Conservation (phyloP, 441 rosid species). For the Cnidoscolus chayamansa region DNA sequence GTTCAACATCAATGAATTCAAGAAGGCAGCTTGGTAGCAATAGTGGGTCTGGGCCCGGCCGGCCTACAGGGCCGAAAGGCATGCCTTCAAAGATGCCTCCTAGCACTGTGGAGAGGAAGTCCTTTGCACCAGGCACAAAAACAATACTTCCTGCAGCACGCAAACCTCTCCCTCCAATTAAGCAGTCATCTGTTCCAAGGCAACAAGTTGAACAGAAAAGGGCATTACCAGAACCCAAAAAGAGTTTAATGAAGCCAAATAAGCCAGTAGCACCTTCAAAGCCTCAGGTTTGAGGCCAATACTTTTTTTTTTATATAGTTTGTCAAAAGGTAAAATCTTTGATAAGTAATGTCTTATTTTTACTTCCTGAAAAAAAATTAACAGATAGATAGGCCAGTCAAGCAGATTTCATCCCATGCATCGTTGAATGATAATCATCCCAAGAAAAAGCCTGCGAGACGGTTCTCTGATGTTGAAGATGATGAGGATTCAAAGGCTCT, state of each 20-base stretch:
- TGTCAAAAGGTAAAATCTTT: neutral
- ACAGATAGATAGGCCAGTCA: constrained; percentile 28
- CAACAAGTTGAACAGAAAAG: constrained; percentile 50
- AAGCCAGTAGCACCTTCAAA: constrained; percentile 41
- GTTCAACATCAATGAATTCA: constrained; percentile 31
- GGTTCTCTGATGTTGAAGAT: constrained; percentile 30
- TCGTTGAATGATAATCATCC: constrained; percentile 37
- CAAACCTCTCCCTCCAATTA: constrained; percentile 46
- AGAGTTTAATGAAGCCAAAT: constrained; percentile 37
- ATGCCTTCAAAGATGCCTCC: constrained; percentile 36
- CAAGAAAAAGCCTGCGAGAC: constrained; percentile 54
- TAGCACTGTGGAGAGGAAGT: constrained; percentile 38
- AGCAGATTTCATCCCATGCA: constrained; percentile 41
- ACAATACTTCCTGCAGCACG: constrained; percentile 35
- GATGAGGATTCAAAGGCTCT: constrained; percentile 53
- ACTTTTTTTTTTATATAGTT: neutral
- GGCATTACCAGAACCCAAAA: constrained; percentile 38
- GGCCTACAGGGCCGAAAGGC: constrained; percentile 48
- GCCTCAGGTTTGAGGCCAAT: constrained; percentile 43
- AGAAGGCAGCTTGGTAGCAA: constrained; percentile 52
- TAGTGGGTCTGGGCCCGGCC: constrained; percentile 60
- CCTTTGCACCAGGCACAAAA: constrained; percentile 30
- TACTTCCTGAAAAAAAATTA: constrained; percentile 15
- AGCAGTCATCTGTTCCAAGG: constrained; percentile 44
- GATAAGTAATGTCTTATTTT: constrained; percentile 9